Conservation (phyloP, 495 filamentous ascomycete genomes). For the Chaetomium tenue region DNA sequence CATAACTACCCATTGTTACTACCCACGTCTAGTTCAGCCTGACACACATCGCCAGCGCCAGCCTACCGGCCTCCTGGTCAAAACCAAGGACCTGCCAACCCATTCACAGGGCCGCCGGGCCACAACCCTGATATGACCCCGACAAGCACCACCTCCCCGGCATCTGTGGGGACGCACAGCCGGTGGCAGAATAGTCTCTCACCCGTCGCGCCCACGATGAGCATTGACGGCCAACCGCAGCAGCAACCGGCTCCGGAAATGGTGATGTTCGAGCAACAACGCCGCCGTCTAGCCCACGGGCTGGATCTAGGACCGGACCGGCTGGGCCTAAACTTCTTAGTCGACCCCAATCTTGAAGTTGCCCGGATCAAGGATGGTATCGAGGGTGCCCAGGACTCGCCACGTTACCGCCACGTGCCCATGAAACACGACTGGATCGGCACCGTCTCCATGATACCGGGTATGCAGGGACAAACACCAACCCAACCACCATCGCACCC, state of each 20-base stretch:
- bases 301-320: conserved; percentile 59
- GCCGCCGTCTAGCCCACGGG: conserved; percentile 54
- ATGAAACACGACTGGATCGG: conserved; percentile 51
- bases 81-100: conserved; percentile 10
- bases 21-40: neutral
- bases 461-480: conserved; percentile 2
- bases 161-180: conserved; percentile 26
- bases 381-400: conserved; percentile 41
- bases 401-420: conserved; percentile 38
- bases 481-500: neutral
- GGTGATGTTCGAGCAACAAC: conserved; percentile 49
- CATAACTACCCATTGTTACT: too few species aligned
- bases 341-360: conserved; percentile 49
- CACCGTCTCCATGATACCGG: conserved; percentile 19
- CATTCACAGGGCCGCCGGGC: conserved; percentile 27
- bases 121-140: conserved; percentile 38
- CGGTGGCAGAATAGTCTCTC: conserved; percentile 33
- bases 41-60: conserved; percentile 5
- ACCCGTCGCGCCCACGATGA: conserved; percentile 21
- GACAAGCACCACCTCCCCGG: conserved; percentile 40
- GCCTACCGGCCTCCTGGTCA: conserved; percentile 21
- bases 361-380: conserved; percentile 38
- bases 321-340: conserved; percentile 66
- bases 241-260: conserved; percentile 27
- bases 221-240: conserved; percentile 21